Percentiles rank a stretch among this genome's conserved stretches.
phyloP scores from a whole-genome alignment of 169 alveolate genomes.

The Eimeria nieschulzi region DNA sequence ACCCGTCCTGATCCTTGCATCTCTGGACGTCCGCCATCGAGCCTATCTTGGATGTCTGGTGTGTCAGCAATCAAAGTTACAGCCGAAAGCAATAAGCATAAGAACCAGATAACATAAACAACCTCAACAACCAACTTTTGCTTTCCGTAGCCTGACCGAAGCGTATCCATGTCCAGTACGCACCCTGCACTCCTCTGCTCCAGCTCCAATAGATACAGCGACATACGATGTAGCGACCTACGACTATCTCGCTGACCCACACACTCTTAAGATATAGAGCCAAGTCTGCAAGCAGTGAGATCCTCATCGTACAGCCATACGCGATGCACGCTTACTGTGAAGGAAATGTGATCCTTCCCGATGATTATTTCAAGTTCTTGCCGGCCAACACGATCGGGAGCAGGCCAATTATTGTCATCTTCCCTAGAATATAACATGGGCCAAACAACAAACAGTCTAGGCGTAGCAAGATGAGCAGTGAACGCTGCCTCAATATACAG shows the following conservation, averaged over 20 bases:
- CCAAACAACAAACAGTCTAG: neutral
- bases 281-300: too few relatives aligned
- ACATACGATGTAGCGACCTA: too few relatives aligned
- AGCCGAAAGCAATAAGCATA: neutral
- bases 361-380: conserved; percentile 96
- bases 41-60: conserved; percentile 94
- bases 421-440: conserved; percentile 83
- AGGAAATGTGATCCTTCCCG: conserved; percentile 89
- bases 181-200: neutral
- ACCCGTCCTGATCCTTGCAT: conserved; percentile 95
- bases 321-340: conserved; percentile 78
- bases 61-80: neutral
- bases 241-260: too few relatives aligned
- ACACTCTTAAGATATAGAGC: too few relatives aligned
- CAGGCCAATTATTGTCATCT: conserved; percentile 95
- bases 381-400: conserved; percentile 95
- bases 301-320: too few relatives aligned
- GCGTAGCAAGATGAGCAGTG: neutral
- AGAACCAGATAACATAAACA: neutral
- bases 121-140: neutral
- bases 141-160: neutral
- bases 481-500: too few relatives aligned
- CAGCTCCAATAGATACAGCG: neutral
- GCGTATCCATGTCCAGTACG: neutral
- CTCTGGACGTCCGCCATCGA: conserved; percentile 92